Percentiles rank a stretch among this genome's conserved stretches.
These are phyloP conservation scores for Penicillium digitatum DNA, from an alignment of 2,329 filamentous ascomycete genomes.

Conservation along the genomic window DNA sequence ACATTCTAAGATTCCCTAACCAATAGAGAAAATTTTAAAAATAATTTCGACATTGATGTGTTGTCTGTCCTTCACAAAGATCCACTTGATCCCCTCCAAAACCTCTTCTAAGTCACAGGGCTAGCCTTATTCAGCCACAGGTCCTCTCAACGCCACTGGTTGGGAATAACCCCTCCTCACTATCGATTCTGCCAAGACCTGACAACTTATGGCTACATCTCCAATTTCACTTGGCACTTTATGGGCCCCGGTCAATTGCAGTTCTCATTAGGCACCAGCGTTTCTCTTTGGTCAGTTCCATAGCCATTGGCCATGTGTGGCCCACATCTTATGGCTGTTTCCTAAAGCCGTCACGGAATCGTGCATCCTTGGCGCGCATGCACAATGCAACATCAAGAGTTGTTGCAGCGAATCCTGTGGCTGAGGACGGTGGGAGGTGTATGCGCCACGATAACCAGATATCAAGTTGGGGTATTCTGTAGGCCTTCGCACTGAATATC, in stretches of 20 bases:
- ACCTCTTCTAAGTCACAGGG: conserved; percentile 1
- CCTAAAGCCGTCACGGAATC: neutral
- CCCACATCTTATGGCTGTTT: conserved; percentile 2
- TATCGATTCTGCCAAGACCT: conserved; percentile 9
- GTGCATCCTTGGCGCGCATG: conserved; percentile 16
- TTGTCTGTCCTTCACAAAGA: neutral
- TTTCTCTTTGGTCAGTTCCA: conserved; percentile 3
- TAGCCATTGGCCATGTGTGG: neutral
- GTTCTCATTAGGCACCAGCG: conserved; percentile 17
- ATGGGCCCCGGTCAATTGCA: conserved; percentile 2
- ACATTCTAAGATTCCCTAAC: no score
- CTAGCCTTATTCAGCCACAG: conserved; percentile 9
- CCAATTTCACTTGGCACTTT: neutral
- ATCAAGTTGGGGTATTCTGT: neutral
- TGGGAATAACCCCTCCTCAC: neutral
- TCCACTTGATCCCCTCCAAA: neutral
- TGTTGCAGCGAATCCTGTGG: conserved; percentile 10
- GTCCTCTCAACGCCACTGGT: neutral
- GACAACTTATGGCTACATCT: conserved; percentile 11
- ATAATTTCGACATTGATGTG: neutral
- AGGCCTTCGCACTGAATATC: neutral
- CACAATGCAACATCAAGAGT: conserved; percentile 14
- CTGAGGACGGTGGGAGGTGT: conserved; percentile 8
- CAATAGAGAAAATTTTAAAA: neutral
- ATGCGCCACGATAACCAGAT: conserved; percentile 17